Base-by-base conservation (phyloP, 2,329 filamentous ascomycete species). In the Cytospora piceicola region DNA sequence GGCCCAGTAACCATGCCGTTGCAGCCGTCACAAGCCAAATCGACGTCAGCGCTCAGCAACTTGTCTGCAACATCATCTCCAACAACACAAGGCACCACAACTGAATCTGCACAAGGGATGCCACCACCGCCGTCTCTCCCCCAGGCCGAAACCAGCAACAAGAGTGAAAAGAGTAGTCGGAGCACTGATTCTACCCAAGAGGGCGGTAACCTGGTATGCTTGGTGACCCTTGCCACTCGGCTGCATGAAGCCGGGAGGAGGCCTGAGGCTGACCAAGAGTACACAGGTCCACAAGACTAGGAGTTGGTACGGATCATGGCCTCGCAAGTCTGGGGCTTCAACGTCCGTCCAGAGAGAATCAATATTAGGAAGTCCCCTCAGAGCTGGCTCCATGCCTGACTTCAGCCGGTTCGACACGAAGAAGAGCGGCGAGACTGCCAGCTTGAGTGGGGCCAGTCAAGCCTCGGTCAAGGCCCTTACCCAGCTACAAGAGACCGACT, bases 231-330 rank as follows among this genome's bases (percentile, higher is more conserved):
- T 52, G n/a, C 22, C 60, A 56, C 36, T 17, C 60, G 29, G 9
- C 60, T 22, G 5, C 22, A 52, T n/a, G 36, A 27, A 34, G n/a
- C 29, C 30, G n/a, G 27, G 15, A 53, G 49, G 27, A 29, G 27
- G 32, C 32, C 11, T 27, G 36, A 34, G 29, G 39, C 63, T 67
- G 56, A 67, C 63, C 6, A n/a, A 9, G 2, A 32, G 39, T 20
- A 52, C 32, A 1, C 70, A 86, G 83, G 75, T 82, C 46, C 81
- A 79, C 66, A 86, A 86, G 72, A 76, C 81, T 11, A 79, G 79
- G 57, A 88, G 85, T 73, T 89, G 86, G 87, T 89, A 89, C 73
- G 85, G 85, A 61, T 85, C 86, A 22, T 88, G 85, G 85, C 83
- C 85, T 22, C 79, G 83, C 67, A 89, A 89, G 71, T 84, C 86